phyloP scores from a whole-genome alignment of 345 rosid species.

The Clausena lansium region DNA sequence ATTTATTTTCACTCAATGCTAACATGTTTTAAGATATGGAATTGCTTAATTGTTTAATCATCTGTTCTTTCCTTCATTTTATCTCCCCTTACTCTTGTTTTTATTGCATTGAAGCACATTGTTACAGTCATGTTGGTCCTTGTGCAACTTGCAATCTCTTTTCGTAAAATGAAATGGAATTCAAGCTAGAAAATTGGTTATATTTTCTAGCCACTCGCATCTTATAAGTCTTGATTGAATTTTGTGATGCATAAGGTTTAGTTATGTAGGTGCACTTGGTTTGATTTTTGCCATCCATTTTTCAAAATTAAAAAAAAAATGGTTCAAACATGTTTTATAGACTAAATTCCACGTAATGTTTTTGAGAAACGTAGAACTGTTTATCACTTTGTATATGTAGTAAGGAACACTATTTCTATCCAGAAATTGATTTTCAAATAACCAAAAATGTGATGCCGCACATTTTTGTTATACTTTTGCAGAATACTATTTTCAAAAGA shows the following conservation, averaged over 20 bases:
- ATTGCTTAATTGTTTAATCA: slow-evolving; percentile 4
- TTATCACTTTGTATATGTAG: not conserved
- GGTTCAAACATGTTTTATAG: too few species aligned
- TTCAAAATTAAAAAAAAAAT: not conserved
- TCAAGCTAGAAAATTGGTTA: not conserved
- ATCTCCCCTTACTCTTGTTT: not conserved
- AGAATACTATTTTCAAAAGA: not conserved
- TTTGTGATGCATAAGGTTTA: not conserved
- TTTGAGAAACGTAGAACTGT: not conserved
- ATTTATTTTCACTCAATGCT: not conserved
- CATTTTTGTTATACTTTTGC: not conserved
- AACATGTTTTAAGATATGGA: not conserved
- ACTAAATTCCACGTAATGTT: not conserved
- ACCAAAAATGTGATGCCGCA: not conserved
- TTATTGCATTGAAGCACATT: slow-evolving; percentile 10
- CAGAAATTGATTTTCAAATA: not conserved
- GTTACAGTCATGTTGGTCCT: not conserved
- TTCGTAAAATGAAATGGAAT: not conserved
- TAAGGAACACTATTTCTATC: not conserved
- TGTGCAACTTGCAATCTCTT: not conserved
- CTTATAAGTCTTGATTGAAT: not conserved
- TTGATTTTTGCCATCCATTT: not conserved
- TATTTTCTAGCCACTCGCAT: not conserved
- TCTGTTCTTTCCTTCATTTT: not conserved
- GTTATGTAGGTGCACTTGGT: not conserved